A percentile compares a stretch with the other conserved stretches of the same genome.
Conservation (phyloP, 176 grass and related monocot species). For the Cenchrus americanus region DNA sequence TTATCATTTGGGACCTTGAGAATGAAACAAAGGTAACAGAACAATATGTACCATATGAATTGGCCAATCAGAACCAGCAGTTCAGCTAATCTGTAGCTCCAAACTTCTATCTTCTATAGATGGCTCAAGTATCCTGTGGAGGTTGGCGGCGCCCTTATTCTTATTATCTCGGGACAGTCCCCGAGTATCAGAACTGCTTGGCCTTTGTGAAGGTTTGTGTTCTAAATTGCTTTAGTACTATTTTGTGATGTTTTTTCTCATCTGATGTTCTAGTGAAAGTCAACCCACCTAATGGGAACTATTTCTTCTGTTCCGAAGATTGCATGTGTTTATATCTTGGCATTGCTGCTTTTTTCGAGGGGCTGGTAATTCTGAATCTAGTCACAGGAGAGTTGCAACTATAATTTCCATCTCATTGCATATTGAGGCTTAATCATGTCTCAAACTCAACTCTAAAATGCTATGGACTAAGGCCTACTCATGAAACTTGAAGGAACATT, state of each 20-base stretch:
- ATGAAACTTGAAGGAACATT: background rate
- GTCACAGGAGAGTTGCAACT: background rate
- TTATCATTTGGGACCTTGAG: constrained; percentile 90
- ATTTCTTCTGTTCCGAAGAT: background rate
- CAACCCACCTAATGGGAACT: background rate
- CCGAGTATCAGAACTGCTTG: constrained; percentile 84
- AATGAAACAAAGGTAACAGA: constrained; percentile 85
- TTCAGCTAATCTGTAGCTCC: constrained; percentile 36
- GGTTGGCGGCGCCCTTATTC: constrained; percentile 92
- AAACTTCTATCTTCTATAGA: constrained; percentile 45
- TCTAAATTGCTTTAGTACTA: constrained; percentile 20
- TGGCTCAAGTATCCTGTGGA: constrained; percentile 81
- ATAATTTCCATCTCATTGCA: background rate
- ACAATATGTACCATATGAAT: background rate
- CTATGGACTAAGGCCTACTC: background rate
- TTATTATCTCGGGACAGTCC: constrained; percentile 79
- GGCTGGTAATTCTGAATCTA: constrained; percentile 13
- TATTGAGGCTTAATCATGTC: background rate
- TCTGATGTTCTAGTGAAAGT: background rate
- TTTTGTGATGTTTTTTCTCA: constrained; percentile 9
- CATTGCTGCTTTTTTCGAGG: background rate
- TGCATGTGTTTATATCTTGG: background rate
- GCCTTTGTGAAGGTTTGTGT: constrained; percentile 83
- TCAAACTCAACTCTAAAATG: background rate
- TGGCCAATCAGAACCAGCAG: background rate